phyloP scores from a whole-genome alignment of 257 asterid genomes.

The Misopates orontium region DNA sequence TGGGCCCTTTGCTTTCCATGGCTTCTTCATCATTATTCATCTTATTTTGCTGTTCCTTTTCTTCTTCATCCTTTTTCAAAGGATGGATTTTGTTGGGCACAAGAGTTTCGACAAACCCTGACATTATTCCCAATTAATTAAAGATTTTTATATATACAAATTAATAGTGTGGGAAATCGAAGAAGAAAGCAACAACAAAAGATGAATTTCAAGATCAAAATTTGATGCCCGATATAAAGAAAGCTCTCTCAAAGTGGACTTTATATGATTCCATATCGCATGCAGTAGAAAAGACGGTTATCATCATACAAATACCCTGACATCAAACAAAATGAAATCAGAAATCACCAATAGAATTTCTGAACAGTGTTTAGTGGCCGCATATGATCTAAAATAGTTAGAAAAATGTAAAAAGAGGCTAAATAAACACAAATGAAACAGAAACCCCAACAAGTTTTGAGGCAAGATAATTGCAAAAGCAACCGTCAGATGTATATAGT shows the following conservation, averaged over 20 bases:
- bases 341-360: too few species aligned
- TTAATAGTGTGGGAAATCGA: neutral
- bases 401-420: too few species aligned
- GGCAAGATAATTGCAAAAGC: too few species aligned
- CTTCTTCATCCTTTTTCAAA: conserved; percentile 15
- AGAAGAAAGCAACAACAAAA: conserved; percentile 15
- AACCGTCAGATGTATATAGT: too few species aligned
- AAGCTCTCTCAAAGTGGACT: neutral
- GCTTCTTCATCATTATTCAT: conserved; percentile 17
- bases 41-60: conserved; percentile 5
- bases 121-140: conserved; percentile 10
- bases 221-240: neutral
- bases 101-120: conserved; percentile 29
- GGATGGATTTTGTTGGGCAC: conserved; percentile 20
- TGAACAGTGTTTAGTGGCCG: too few species aligned
- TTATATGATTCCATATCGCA: neutral
- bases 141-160: neutral
- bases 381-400: too few species aligned
- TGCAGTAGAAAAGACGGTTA: conserved; percentile 61
- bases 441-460: too few species aligned
- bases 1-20: too few species aligned
- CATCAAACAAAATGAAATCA: conserved; percentile 25
- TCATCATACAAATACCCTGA: conserved; percentile 97
- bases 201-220: conserved; percentile 9
- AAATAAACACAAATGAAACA: too few species aligned